Percentiles rank a stretch among this genome's conserved stretches.
These are phyloP conservation scores for Solanum bulbocastanum DNA, from an alignment of 257 asterid genomes.

Conservation along the genomic window DNA sequence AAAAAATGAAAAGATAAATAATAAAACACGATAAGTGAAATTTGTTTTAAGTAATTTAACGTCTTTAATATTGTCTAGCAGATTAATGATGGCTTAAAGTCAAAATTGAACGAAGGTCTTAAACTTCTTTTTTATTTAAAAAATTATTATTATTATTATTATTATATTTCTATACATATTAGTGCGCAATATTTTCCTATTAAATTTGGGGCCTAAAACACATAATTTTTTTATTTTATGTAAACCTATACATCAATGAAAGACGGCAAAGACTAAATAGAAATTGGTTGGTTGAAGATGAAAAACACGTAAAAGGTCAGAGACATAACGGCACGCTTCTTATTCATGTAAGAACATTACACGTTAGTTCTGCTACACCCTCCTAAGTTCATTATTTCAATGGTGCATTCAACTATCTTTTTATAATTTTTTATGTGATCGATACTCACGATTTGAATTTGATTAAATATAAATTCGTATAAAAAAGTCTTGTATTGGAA, in stretches of 20 bases:
- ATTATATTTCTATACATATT: no score
- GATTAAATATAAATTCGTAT: no score
- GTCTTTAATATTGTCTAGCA: background rate
- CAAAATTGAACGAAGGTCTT: background rate
- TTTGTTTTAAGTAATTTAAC: background rate
- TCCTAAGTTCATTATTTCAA: background rate
- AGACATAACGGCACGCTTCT: background rate
- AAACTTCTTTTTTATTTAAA: no score
- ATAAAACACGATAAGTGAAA: background rate
- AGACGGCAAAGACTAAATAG: background rate
- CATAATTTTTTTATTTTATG: no score
- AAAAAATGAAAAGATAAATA: rapidly evolving
- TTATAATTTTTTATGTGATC: background rate
- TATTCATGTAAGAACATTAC: background rate
- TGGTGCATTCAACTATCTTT: background rate
- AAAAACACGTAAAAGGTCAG: background rate
- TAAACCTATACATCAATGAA: background rate
- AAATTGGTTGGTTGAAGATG: background rate
- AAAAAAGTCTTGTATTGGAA: rapidly evolving
- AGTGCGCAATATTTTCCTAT: background rate
- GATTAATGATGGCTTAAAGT: background rate
- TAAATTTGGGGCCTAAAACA: background rate
- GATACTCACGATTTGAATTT: no score
- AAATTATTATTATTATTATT: no score
- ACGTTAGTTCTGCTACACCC: background rate